These are phyloP conservation scores for Tetracentron sinense DNA, from an alignment of 164 flowering plant species.

Conservation along the genomic window DNA sequence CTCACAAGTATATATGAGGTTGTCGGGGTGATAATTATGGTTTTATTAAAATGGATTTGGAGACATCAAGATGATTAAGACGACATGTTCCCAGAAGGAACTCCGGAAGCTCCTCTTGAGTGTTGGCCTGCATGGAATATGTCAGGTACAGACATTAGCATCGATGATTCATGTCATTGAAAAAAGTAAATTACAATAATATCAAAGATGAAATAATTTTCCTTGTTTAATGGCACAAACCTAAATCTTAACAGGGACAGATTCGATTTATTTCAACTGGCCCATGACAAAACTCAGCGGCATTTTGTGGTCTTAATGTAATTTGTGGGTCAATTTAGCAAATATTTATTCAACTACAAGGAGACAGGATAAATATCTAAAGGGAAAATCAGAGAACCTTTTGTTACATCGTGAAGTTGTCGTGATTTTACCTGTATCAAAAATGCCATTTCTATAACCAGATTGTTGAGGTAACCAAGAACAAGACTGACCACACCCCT, in stretches of 20 bases:
- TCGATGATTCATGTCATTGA: background rate
- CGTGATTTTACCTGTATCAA: slow-evolving; percentile 64
- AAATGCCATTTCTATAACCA: slow-evolving; percentile 94
- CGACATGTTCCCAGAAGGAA: slow-evolving; percentile 45
- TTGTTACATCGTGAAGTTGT: background rate
- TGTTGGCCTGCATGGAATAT: slow-evolving; percentile 31
- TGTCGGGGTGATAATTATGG: slow-evolving; percentile 4
- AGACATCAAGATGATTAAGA: slow-evolving; percentile 37
- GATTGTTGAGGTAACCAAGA: slow-evolving; percentile 82
- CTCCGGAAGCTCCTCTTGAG: slow-evolving; percentile 51
- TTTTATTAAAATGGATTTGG: slow-evolving; percentile 25
- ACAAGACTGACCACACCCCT: slow-evolving; percentile 89
- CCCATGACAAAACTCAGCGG: too few species aligned
- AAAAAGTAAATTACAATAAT: too few species aligned
- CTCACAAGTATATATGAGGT: background rate
- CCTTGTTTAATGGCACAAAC: too few species aligned
- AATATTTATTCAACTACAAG: too few species aligned
- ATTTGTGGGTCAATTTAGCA: too few species aligned
- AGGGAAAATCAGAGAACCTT: background rate
- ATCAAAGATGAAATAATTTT: too few species aligned
- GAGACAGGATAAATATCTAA: too few species aligned
- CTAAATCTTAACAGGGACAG: too few species aligned
- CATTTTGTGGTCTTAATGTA: too few species aligned
- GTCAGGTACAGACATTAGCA: background rate
- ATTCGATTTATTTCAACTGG: too few species aligned